These are phyloP conservation scores for Fusarium tuaranense DNA, from an alignment of 2,329 filamentous ascomycete species.

Conservation along the genomic window DNA sequence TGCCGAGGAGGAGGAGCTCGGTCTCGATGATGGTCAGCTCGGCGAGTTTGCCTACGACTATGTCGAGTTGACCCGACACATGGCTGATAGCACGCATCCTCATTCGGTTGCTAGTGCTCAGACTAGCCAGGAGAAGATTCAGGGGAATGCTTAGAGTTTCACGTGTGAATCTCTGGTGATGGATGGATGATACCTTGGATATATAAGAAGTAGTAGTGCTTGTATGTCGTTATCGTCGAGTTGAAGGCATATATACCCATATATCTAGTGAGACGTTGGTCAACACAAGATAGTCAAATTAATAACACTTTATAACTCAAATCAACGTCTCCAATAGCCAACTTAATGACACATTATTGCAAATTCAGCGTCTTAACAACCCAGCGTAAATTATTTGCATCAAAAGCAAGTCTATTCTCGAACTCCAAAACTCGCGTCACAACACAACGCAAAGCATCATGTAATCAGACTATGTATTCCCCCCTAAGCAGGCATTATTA, in stretches of 20 bases:
- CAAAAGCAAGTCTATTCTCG: slow-evolving; percentile 7
- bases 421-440: neutral
- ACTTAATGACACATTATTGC: neutral
- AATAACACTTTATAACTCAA: neutral
- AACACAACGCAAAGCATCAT: neutral
- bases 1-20: slow-evolving; percentile 76
- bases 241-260: neutral
- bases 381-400: neutral
- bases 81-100: slow-evolving; percentile 56
- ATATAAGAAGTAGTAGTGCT: neutral
- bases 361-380: neutral
- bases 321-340: neutral
- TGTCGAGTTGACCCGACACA: slow-evolving; percentile 76
- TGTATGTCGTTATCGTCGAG: neutral
- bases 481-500: neutral
- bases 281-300: neutral
- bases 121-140: slow-evolving; percentile 48
- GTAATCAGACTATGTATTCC: neutral
- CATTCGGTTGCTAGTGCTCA: slow-evolving; percentile 39
- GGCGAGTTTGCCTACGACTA: slow-evolving; percentile 89
- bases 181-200: neutral
- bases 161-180: neutral
- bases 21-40: slow-evolving; percentile 79
- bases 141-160: slow-evolving; percentile 4
- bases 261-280: neutral